phyloP scores from a whole-genome alignment of 2,329 filamentous ascomycete genomes.

The Exophiala xenobiotica region DNA sequence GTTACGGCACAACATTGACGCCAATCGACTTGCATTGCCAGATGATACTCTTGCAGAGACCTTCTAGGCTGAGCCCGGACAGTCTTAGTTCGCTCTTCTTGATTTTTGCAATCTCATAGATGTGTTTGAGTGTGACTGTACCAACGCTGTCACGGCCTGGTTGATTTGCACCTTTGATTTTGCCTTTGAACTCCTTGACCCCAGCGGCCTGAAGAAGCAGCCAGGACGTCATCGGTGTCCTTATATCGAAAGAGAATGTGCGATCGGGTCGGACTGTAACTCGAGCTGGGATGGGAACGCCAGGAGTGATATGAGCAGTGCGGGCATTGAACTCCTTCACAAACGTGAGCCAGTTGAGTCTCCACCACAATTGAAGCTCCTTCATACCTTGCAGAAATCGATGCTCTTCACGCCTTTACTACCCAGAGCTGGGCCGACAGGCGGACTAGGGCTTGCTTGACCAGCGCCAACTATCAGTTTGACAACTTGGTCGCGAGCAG shows the following conservation, averaged over 20 bases:
- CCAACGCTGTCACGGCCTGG: slow-evolving; percentile 79
- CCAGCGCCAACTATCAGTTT: slow-evolving; percentile 97
- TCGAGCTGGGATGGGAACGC: slow-evolving; percentile 84
- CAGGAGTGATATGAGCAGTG: slow-evolving; percentile 77
- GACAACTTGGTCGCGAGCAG: slow-evolving; percentile 71
- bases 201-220: slow-evolving; percentile 81
- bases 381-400: slow-evolving; percentile 93
- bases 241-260: slow-evolving; percentile 87
- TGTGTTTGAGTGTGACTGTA: slow-evolving; percentile 85
- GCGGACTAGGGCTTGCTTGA: slow-evolving; percentile 89
- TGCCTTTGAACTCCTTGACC: slow-evolving; percentile 68
- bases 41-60: slow-evolving; percentile 71
- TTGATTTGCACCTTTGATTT: slow-evolving; percentile 70
- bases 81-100: slow-evolving; percentile 77
- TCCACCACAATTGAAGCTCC: slow-evolving; percentile 3
- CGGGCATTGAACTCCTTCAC: slow-evolving; percentile 91
- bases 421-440: slow-evolving; percentile 92
- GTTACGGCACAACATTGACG: slow-evolving; percentile 62
- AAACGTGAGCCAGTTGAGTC: slow-evolving; percentile 7
- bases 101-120: slow-evolving; percentile 97
- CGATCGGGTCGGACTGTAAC: slow-evolving; percentile 91
- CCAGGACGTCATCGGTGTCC: slow-evolving; percentile 91
- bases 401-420: slow-evolving; percentile 98
- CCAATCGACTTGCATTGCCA: slow-evolving; percentile 74
- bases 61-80: slow-evolving; percentile 68